phyloP scores from a whole-genome alignment of 805 yeast species.

The Metschnikowia amazonensis region DNA sequence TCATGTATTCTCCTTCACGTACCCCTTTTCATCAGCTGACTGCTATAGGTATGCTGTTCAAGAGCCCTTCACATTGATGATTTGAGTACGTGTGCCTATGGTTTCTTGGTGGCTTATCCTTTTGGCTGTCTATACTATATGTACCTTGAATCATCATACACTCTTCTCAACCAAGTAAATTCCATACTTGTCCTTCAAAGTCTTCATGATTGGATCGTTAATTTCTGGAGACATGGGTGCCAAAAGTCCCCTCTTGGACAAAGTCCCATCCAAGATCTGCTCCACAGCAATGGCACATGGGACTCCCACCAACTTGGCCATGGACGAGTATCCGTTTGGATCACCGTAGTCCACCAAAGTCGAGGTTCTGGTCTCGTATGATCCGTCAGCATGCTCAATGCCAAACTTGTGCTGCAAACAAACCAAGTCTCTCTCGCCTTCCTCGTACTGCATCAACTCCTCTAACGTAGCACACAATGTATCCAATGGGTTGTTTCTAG shows the following conservation, averaged over 20 bases:
- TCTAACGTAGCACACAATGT: conserved; percentile 96
- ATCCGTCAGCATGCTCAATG: conserved; percentile 93
- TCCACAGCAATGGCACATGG: conserved; percentile 96
- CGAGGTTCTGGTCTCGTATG: conserved; percentile 87
- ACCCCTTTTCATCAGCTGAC: no score
- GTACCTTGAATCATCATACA: no score
- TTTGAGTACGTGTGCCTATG: no score
- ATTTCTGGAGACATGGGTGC: conserved; percentile 93
- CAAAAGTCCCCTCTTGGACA: conserved; percentile 74
- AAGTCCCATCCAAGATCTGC: conserved; percentile 79
- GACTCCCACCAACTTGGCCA: conserved; percentile 98
- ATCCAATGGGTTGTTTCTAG: conserved; percentile 93
- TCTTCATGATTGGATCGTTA: conserved; percentile 86
- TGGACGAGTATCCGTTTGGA: conserved; percentile 85
- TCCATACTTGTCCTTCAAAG: conserved; percentile 84
- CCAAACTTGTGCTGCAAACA: conserved; percentile 97
- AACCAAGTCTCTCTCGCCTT: conserved; percentile 93
- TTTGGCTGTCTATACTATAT: no score
- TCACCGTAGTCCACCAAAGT: conserved; percentile 93
- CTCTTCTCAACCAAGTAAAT: conserved; percentile 89
- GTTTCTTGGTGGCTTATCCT: no score
- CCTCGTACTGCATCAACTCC: conserved; percentile 91
- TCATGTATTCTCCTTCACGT: no score
- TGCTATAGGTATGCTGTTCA: no score
- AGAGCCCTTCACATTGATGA: no score